A percentile compares a stretch with the other conserved stretches of the same genome.
Evolutionary conservation across 495 filamentous ascomycete genomes (phyloP).

Genomic region (Cryomyces minteri): DNA sequence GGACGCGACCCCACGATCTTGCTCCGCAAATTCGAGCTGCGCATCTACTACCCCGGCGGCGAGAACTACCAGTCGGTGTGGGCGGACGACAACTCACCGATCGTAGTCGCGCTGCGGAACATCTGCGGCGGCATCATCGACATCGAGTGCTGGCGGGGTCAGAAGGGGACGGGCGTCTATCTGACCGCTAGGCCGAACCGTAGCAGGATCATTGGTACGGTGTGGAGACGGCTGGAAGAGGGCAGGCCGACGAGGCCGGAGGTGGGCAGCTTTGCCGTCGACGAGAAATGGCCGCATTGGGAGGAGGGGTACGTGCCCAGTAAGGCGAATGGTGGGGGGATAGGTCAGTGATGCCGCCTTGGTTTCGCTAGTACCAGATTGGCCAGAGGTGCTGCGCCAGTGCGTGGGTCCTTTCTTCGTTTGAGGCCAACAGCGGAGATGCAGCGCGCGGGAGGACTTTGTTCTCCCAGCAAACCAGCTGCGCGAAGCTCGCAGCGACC

Average conservation of each 20-base stretch:
- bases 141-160: slow-evolving; percentile 13
- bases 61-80: slow-evolving; percentile 12
- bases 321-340: too few relatives aligned
- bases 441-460: too few relatives aligned
- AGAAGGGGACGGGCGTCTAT: slow-evolving; percentile 8
- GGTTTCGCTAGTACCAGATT: too few relatives aligned
- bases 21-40: slow-evolving; percentile 9
- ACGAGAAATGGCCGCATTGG: too few relatives aligned
- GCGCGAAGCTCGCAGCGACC: too few relatives aligned
- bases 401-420: too few relatives aligned
- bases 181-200: slow-evolving; percentile 4
- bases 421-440: too few relatives aligned
- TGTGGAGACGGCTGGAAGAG: slow-evolving; percentile 12
- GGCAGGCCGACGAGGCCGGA: not conserved
- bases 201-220: slow-evolving; percentile 8
- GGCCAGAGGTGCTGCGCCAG: too few relatives aligned
- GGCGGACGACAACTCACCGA: slow-evolving; percentile 11
- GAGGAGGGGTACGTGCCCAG: too few relatives aligned
- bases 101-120: slow-evolving; percentile 10
- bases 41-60: slow-evolving; percentile 12
- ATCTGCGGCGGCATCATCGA: slow-evolving; percentile 8
- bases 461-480: too few relatives aligned
- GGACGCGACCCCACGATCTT: slow-evolving; percentile 2
- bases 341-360: too few relatives aligned
- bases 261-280: not conserved